phyloP scores from a whole-genome alignment of 331 rosid genomes.

The Malus hybrid region DNA sequence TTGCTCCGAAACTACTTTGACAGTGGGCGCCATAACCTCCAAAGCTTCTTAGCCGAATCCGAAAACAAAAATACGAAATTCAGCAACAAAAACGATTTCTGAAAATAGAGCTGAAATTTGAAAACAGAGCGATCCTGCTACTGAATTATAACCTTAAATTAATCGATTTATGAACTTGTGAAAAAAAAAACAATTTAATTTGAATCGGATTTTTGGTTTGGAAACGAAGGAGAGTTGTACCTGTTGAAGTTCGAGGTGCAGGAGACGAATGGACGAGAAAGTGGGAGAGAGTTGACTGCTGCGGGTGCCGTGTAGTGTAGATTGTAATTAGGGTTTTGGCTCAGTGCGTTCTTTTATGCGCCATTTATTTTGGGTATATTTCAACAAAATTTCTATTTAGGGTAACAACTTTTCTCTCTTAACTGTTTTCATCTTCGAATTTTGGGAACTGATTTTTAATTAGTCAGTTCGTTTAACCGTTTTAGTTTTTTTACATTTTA shows the following conservation, averaged over 20 bases:
- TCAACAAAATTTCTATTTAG: too few species aligned
- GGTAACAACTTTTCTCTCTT: too few species aligned
- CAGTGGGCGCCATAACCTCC: constrained; percentile 41
- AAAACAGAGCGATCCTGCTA: neutral
- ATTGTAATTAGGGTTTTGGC: constrained; percentile 8
- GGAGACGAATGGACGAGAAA: neutral
- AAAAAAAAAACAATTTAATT: too few species aligned
- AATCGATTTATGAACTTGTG: neutral
- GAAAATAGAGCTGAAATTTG: neutral
- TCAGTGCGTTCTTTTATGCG: neutral
- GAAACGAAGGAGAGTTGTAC: neutral
- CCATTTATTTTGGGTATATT: too few species aligned
- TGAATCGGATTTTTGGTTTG: neutral
- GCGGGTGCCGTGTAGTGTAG: neutral
- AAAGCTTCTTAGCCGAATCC: neutral
- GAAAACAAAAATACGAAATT: too few species aligned
- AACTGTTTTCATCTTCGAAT: too few species aligned
- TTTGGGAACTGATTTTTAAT: too few species aligned
- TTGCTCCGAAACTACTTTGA: constrained; percentile 29
- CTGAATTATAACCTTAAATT: too few species aligned
- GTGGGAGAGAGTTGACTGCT: neutral
- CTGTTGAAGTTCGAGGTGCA: neutral
- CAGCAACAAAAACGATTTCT: neutral
- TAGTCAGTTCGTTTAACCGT: too few species aligned
- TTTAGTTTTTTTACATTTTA: too few species aligned